Base-by-base conservation (phyloP, 2,329 filamentous ascomycete species). In the Neopestalotiopsis sp. region DNA sequence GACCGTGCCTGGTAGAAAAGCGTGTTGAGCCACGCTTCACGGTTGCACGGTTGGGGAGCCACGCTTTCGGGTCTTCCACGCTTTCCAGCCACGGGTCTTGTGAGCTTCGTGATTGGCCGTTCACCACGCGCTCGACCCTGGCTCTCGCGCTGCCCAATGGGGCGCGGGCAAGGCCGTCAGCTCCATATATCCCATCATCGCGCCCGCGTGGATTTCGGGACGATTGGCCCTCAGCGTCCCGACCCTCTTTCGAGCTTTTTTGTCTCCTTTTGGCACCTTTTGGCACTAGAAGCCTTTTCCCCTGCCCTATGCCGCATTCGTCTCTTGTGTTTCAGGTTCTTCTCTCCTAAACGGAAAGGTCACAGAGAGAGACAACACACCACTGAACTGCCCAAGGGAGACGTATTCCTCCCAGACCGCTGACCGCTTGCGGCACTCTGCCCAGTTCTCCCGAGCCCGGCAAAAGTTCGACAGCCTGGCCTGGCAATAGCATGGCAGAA, bases 191-290 rank as follows among this genome's bases (percentile, higher is more conserved):
- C 24, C 24, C 24, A 68, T 56, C 70, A 4, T 28, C 65, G 61
- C 61, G 68, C 67, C 62, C 70, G 70, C 57, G 70, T 71, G 34
- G 58, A 42, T 57, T 68, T 70, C 62, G 68, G 70, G 66, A 68
- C 70, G 65, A 71, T 71, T 71, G 70, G 70, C 65, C 63, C 62
- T 61, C 38, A 62, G 20, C 56, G 45, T 45, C 45, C 53, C 56
- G 63, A 40, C 38, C 20, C 32, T 38, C 58, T 38, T 24, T 61
- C 49, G 49, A 30, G 28, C n/a, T 32, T 42, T 38, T 66, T 45
- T 45, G n/a, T 45, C 10, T 38, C 10, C 10, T 38, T 38, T 10
- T 9, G 24, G 24, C 24, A 28, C 34, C 34, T 38, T 38, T 38
- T 38, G 34, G 34, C 34, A 17, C 45, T 53, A 53, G 45, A 53